Evolutionary conservation across 2,329 filamentous ascomycete species (phyloP).

Genomic region (Bipolaris bicolor): DNA sequence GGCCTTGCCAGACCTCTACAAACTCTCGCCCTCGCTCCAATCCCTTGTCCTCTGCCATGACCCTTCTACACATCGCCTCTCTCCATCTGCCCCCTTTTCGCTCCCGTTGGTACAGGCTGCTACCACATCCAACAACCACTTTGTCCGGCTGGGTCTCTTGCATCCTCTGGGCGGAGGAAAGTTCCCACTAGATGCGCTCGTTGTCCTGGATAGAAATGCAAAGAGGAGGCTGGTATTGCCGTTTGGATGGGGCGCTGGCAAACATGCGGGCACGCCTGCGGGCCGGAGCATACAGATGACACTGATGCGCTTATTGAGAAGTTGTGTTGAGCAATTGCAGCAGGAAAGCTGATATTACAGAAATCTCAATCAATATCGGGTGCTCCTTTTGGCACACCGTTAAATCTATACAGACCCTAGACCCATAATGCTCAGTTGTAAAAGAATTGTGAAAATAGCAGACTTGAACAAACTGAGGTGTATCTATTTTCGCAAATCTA

Average conservation of each 20-base stretch:
- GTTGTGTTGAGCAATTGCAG: slow-evolving; percentile 35
- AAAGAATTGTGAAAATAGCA: background rate
- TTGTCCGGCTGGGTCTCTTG: slow-evolving; percentile 50
- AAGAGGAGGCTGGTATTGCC: slow-evolving; percentile 51
- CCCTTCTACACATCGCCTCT: slow-evolving; percentile 37
- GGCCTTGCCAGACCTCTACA: slow-evolving; percentile 38
- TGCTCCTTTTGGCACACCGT: background rate
- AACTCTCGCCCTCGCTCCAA: slow-evolving; percentile 41
- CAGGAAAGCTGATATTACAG: slow-evolving; percentile 14
- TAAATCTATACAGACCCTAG: background rate
- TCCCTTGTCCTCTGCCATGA: slow-evolving; percentile 45
- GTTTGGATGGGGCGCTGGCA: slow-evolving; percentile 54
- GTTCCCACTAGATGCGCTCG: slow-evolving; percentile 53
- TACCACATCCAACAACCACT: slow-evolving; percentile 44
- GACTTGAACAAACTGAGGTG: background rate
- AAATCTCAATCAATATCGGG: background rate
- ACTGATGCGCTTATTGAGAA: slow-evolving; percentile 37
- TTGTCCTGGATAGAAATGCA: slow-evolving; percentile 49
- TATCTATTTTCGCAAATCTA: background rate
- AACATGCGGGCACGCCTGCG: slow-evolving; percentile 40
- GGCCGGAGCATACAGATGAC: slow-evolving; percentile 38
- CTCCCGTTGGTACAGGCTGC: slow-evolving; percentile 44
- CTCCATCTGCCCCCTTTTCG: slow-evolving; percentile 32
- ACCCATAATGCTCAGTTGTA: background rate
- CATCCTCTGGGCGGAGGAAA: slow-evolving; percentile 55